phyloP scores from a whole-genome alignment of 345 rosid species.

The Diplotaxis tenuifolia region DNA sequence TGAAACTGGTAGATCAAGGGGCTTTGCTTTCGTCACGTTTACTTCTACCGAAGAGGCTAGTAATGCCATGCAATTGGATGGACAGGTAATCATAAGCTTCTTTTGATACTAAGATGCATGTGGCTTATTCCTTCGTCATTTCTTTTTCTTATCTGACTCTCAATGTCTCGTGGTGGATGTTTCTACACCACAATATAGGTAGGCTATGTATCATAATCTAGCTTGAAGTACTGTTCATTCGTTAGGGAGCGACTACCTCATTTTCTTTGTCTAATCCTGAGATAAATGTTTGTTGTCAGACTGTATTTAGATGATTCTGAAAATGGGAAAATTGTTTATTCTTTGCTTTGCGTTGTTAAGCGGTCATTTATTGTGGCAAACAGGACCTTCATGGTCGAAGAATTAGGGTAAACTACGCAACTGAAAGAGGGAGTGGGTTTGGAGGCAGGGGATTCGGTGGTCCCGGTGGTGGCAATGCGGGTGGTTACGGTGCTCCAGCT shows the following conservation, averaged over 20 bases:
- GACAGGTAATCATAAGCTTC: conserved; percentile 57
- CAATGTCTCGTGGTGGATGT: neutral
- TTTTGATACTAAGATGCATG: conserved; percentile 1
- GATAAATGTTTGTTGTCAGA: neutral
- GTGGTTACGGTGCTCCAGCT: conserved; percentile 30
- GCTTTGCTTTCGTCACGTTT: conserved; percentile 82
- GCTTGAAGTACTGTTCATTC: neutral
- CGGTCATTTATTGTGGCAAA: conserved; percentile 43
- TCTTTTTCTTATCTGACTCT: neutral
- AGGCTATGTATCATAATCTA: conserved; percentile 9
- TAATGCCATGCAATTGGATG: conserved; percentile 87
- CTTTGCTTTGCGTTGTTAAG: conserved; percentile 20
- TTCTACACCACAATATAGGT: neutral
- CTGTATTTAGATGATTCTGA: neutral
- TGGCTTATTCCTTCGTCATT: neutral
- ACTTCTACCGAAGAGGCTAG: conserved; percentile 76
- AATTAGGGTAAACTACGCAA: conserved; percentile 76
- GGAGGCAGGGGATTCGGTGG: conserved; percentile 45
- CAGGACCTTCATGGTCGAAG: conserved; percentile 86
- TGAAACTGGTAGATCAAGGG: conserved; percentile 89
- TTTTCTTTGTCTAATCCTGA: neutral
- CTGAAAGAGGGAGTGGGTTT: conserved; percentile 55
- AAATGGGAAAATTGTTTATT: neutral
- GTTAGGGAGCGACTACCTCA: neutral
- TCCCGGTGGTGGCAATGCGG: conserved; percentile 35